A percentile compares a stretch with the other conserved stretches of the same genome.
These are phyloP conservation scores for Aspergillus brasiliensis DNA, from an alignment of 2,329 filamentous ascomycete genomes.

Conservation along the genomic window DNA sequence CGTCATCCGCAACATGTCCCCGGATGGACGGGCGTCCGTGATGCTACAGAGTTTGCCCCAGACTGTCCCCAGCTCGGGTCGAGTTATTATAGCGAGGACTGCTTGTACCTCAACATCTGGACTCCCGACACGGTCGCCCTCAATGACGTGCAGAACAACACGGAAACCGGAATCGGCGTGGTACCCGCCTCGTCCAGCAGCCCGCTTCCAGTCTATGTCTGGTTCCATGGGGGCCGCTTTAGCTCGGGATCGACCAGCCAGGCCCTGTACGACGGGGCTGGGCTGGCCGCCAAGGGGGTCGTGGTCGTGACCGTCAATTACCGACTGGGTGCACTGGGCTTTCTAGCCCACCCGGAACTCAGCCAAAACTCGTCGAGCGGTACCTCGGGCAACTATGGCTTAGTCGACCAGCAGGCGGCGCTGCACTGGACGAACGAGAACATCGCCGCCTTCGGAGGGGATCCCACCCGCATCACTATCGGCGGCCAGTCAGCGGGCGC, in stretches of 20 bases:
- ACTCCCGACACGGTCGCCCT: conserved; percentile 21
- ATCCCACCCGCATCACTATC: conserved; percentile 27
- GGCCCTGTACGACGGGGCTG: conserved; percentile 21
- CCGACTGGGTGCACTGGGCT: conserved; percentile 38
- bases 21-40: conserved; percentile 13
- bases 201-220: conserved; percentile 24
- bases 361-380: conserved; percentile 23
- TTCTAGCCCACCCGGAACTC: conserved; percentile 27
- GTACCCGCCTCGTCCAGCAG: neutral
- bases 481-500: conserved; percentile 39
- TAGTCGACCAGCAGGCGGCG: conserved; percentile 27
- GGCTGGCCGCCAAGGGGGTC: conserved; percentile 22
- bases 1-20: neutral
- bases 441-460: conserved; percentile 25
- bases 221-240: conserved; percentile 22
- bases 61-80: conserved; percentile 37
- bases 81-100: conserved; percentile 31
- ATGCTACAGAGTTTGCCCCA: conserved; percentile 20
- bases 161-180: neutral
- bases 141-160: neutral
- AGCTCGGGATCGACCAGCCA: conserved; percentile 16
- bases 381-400: conserved; percentile 31
- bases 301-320: conserved; percentile 28
- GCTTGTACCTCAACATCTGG: conserved; percentile 26
- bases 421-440: conserved; percentile 25